These are phyloP conservation scores for Rhizopogon rudus DNA, from an alignment of 768 basidiomycete species.

Conservation along the genomic window DNA sequence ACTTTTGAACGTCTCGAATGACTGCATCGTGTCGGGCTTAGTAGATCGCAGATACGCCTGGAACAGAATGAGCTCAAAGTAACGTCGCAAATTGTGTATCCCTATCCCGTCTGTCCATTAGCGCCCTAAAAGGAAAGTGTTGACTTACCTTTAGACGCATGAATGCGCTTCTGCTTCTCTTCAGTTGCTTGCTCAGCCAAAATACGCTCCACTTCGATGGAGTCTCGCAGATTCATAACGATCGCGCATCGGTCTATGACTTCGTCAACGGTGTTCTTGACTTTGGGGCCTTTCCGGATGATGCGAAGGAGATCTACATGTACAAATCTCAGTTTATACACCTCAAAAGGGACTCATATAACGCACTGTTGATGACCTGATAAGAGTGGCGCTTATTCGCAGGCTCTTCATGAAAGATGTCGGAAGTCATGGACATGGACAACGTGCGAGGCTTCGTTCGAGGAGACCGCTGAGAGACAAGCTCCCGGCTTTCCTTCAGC, in stretches of 20 bases:
- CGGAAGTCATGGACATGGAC: slow-evolving; percentile 38
- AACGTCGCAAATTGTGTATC: slow-evolving; percentile 75
- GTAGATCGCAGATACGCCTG: slow-evolving; percentile 85
- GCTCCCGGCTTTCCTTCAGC: slow-evolving; percentile 43
- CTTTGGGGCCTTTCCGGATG: slow-evolving; percentile 77
- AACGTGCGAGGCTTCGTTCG: slow-evolving; percentile 29
- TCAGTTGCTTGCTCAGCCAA: slow-evolving; percentile 75
- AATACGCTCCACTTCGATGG: slow-evolving; percentile 80
- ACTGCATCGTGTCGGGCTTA: slow-evolving; percentile 72
- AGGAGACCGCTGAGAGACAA: slow-evolving; percentile 26
- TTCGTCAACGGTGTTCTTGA: slow-evolving; percentile 83
- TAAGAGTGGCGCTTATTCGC: slow-evolving; percentile 57
- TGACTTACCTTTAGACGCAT: slow-evolving; percentile 65
- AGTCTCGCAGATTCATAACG: slow-evolving; percentile 81
- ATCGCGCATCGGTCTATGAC: slow-evolving; percentile 83
- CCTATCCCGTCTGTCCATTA: slow-evolving; percentile 34
- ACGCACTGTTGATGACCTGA: slow-evolving; percentile 84
- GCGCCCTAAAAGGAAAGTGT: neutral
- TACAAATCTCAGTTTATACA: slow-evolving; percentile 2
- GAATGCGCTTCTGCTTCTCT: slow-evolving; percentile 57
- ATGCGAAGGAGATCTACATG: slow-evolving; percentile 73
- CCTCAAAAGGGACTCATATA: neutral
- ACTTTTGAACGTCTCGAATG: slow-evolving; percentile 71
- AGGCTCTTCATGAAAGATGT: slow-evolving; percentile 17
- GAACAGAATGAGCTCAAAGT: slow-evolving; percentile 84